These are phyloP conservation scores for Ensete glaucum DNA, from an alignment of 176 grass and related monocot species.

Conservation along the genomic window DNA sequence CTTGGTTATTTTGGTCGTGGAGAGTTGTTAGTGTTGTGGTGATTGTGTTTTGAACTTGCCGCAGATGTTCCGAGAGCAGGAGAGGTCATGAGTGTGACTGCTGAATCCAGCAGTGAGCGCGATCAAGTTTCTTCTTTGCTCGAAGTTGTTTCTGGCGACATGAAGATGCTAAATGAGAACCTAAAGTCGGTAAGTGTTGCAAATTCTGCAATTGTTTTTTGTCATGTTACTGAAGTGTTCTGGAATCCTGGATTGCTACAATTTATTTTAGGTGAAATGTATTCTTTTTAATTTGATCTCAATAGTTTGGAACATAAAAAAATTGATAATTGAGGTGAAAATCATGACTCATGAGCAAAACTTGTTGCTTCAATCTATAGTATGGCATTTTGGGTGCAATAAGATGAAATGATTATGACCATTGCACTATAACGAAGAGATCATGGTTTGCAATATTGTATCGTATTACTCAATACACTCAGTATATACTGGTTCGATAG, in stretches of 20 bases:
- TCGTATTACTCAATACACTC: too few species aligned
- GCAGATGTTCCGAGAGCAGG: slow-evolving; percentile 21
- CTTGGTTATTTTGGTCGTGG: background rate
- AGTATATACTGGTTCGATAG: too few species aligned
- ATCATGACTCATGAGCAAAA: background rate
- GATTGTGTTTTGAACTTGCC: slow-evolving; percentile 1
- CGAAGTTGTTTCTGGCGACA: slow-evolving; percentile 63
- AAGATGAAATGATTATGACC: too few species aligned
- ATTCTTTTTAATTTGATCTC: background rate
- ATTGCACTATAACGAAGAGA: too few species aligned
- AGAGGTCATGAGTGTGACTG: slow-evolving; percentile 6
- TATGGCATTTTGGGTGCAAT: too few species aligned
- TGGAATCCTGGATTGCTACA: background rate
- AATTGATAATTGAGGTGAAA: background rate
- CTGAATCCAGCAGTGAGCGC: slow-evolving; percentile 15
- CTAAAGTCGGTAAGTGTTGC: slow-evolving; percentile 65
- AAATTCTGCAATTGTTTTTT: slow-evolving; percentile 9
- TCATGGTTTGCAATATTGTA: too few species aligned
- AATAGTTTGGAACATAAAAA: background rate
- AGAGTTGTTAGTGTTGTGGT: background rate
- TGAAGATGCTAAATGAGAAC: slow-evolving; percentile 78
- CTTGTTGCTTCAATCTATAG: too few species aligned
- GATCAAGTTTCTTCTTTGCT: slow-evolving; percentile 53
- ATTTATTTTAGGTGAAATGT: background rate
- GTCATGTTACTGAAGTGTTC: background rate